Evolutionary conservation across 2,329 filamentous ascomycete genomes (phyloP).

Genomic region (Penicillium sp.): DNA sequence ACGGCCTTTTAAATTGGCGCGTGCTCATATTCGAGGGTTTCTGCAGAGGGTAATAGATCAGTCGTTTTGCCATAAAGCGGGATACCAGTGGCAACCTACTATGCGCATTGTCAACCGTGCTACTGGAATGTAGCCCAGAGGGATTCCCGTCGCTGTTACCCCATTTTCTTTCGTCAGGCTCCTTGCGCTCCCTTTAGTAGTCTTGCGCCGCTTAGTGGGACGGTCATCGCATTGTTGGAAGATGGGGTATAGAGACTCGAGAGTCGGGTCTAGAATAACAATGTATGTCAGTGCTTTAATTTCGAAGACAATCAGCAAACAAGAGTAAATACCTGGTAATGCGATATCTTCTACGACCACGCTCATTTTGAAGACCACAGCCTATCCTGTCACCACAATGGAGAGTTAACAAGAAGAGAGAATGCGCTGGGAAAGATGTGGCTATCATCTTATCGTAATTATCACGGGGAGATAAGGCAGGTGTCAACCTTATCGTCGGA

Average conservation of each 20-base stretch:
- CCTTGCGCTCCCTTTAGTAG: conserved; percentile 14
- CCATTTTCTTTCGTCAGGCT: conserved; percentile 21
- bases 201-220: conserved; percentile 36
- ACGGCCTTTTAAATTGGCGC: neutral
- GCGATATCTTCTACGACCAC: conserved; percentile 8
- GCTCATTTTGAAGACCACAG: conserved; percentile 13
- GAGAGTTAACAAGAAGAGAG: neutral
- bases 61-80: neutral
- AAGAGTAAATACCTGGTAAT: conserved; percentile 13
- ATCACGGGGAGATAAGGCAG: neutral
- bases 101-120: conserved; percentile 30
- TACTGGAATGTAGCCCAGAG: conserved; percentile 35
- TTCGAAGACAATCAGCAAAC: neutral
- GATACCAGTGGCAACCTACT: conserved; percentile 25
- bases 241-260: conserved; percentile 24
- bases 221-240: conserved; percentile 24
- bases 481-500: neutral
- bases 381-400: neutral
- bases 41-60: conserved; percentile 16
- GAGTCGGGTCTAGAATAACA: conserved; percentile 20
- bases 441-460: neutral
- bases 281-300: conserved; percentile 8
- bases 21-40: conserved; percentile 12
- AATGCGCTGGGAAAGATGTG: neutral
- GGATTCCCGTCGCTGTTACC: conserved; percentile 16